phyloP scores from a whole-genome alignment of 2,329 filamentous ascomycete species.

The Lithohypha guttulata region DNA sequence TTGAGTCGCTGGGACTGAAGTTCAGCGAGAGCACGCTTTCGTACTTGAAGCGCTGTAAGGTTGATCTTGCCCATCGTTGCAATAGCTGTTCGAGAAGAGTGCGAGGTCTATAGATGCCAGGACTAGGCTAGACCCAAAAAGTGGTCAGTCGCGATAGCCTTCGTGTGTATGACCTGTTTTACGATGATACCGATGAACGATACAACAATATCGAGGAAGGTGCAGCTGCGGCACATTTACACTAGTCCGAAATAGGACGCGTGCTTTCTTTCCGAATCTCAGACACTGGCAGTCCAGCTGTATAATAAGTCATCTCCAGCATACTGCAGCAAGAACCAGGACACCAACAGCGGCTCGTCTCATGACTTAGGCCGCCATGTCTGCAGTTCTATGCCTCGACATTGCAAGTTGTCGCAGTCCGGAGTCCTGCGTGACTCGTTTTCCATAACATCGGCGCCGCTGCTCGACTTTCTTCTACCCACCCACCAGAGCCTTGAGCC shows the following conservation, averaged over 20 bases:
- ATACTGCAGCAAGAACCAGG: background rate
- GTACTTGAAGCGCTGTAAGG: constrained; percentile 36
- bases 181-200: background rate
- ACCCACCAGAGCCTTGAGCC: background rate
- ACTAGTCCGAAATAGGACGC: background rate
- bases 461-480: constrained; percentile 19
- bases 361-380: constrained; percentile 11
- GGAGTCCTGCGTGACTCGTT: constrained; percentile 11
- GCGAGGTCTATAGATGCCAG: too few relatives aligned
- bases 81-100: background rate
- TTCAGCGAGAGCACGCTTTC: constrained; percentile 32
- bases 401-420: constrained; percentile 8
- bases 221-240: background rate
- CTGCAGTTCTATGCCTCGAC: constrained; percentile 12
- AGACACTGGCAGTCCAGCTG: too few relatives aligned
- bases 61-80: constrained; percentile 36
- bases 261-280: too few relatives aligned
- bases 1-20: constrained; percentile 28
- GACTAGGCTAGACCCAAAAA: too few relatives aligned
- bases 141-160: too few relatives aligned
- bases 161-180: too few relatives aligned
- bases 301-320: too few relatives aligned
- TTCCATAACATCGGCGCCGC: constrained; percentile 12
- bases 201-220: background rate
- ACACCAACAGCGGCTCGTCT: background rate